These are phyloP conservation scores for Scedosporium apiospermum DNA, from an alignment of 2,329 filamentous ascomycete genomes.

Conservation along the genomic window DNA sequence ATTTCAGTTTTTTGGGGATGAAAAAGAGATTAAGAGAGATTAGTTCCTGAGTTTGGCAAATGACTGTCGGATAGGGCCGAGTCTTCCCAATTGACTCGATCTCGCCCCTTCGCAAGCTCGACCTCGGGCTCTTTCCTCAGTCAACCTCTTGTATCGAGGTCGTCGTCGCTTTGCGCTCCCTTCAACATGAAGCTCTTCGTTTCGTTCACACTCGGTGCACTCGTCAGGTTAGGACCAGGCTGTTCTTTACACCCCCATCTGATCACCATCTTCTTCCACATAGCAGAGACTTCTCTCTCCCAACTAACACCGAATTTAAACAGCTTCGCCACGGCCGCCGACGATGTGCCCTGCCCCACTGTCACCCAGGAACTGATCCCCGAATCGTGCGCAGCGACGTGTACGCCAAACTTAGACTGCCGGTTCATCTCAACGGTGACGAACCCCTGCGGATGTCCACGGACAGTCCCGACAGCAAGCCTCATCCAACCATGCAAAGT, in stretches of 20 bases:
- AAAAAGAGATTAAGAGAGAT: no score
- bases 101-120: no score
- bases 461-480: neutral
- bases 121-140: no score
- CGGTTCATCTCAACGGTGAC: constrained; percentile 3
- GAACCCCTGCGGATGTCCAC: constrained; percentile 4
- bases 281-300: neutral
- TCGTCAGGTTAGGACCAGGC: neutral
- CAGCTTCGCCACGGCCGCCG: neutral
- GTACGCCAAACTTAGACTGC: neutral
- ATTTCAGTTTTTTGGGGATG: no score
- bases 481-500: neutral
- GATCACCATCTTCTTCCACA: neutral
- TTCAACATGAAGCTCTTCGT: neutral
- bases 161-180: neutral
- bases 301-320: neutral
- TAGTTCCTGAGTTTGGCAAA: no score
- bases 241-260: neutral
- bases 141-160: no score
- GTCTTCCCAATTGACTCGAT: no score
- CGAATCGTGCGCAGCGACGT: neutral
- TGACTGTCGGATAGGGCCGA: no score
- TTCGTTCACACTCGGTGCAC: neutral
- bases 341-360: neutral
- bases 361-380: neutral